Conservation (phyloP, 139 green algal genomes). For the Marvania coccoides region DNA sequence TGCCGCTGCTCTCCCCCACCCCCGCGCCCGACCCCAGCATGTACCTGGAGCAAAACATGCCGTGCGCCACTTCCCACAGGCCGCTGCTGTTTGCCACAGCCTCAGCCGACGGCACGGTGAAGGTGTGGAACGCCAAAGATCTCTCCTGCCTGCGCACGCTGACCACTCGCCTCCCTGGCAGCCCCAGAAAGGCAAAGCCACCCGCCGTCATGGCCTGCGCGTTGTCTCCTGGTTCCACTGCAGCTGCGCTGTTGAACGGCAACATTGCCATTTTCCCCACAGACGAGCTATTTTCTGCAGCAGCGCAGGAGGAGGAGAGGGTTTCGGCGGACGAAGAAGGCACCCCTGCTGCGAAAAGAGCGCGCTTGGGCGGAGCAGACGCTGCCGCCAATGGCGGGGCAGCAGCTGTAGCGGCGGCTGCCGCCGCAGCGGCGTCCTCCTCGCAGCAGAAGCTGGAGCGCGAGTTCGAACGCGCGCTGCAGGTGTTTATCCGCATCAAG, state of each 20-base stretch:
- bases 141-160: neutral
- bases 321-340: neutral
- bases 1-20: too few relatives aligned
- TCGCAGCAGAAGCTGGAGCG: too few relatives aligned
- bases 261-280: constrained; percentile 37
- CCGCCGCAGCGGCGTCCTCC: too few relatives aligned
- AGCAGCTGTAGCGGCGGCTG: too few relatives aligned
- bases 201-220: constrained; percentile 17
- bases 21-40: constrained; percentile 6
- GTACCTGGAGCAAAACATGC: neutral
- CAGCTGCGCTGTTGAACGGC: constrained; percentile 23
- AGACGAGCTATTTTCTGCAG: constrained; percentile 26
- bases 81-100: constrained; percentile 55
- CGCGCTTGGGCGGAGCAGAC: too few relatives aligned
- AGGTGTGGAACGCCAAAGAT: constrained; percentile 53
- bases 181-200: neutral
- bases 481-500: constrained; percentile 74
- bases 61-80: constrained; percentile 1
- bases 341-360: too few relatives aligned
- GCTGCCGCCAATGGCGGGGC: too few relatives aligned
- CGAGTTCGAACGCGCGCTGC: constrained; percentile 70
- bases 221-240: neutral
- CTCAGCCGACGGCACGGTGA: constrained; percentile 67
- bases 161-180: neutral
- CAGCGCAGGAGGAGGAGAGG: constrained; percentile 2